Percentiles rank a stretch among this genome's conserved stretches.
phyloP scores from a whole-genome alignment of 768 basidiomycete genomes.

The Rubroboletus satanas region DNA sequence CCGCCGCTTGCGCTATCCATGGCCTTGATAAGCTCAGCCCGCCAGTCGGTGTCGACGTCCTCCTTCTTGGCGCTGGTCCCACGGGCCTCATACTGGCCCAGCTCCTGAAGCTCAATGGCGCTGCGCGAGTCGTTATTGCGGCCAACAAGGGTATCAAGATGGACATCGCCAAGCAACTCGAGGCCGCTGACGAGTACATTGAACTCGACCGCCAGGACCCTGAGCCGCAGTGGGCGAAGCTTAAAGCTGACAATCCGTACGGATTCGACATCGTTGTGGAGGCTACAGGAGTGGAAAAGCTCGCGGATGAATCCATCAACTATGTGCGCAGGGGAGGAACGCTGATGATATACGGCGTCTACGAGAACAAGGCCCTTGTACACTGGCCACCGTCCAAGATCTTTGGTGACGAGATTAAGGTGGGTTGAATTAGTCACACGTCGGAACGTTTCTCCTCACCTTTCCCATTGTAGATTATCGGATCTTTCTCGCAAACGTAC shows the following conservation, averaged over 20 bases:
- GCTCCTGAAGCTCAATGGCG: conserved; percentile 83
- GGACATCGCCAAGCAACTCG: conserved; percentile 75
- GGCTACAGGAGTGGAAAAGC: conserved; percentile 77
- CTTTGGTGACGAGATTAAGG: conserved; percentile 66
- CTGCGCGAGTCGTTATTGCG: conserved; percentile 74
- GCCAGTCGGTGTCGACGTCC: conserved; percentile 78
- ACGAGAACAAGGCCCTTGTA: conserved; percentile 79
- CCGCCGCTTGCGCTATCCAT: conserved; percentile 88
- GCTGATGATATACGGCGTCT: conserved; percentile 87
- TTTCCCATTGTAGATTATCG: conserved; percentile 59
- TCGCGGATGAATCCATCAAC: conserved; percentile 87
- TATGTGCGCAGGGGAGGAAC: conserved; percentile 85
- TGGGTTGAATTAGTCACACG: conserved; percentile 17
- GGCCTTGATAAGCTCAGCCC: conserved; percentile 85
- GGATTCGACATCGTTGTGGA: conserved; percentile 87
- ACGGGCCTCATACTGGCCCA: conserved; percentile 90
- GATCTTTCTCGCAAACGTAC: conserved; percentile 84
- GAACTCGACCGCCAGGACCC: conserved; percentile 78
- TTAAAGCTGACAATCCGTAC: conserved; percentile 78
- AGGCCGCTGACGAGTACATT: conserved; percentile 81
- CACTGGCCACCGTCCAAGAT: conserved; percentile 87
- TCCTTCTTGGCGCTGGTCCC: conserved; percentile 86
- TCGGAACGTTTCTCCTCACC: neutral
- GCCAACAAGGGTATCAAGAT: conserved; percentile 91
- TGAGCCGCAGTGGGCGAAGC: conserved; percentile 71